Evolutionary conservation across 164 flowering plant species (phyloP).

Genomic region (Taxillus chinensis): DNA sequence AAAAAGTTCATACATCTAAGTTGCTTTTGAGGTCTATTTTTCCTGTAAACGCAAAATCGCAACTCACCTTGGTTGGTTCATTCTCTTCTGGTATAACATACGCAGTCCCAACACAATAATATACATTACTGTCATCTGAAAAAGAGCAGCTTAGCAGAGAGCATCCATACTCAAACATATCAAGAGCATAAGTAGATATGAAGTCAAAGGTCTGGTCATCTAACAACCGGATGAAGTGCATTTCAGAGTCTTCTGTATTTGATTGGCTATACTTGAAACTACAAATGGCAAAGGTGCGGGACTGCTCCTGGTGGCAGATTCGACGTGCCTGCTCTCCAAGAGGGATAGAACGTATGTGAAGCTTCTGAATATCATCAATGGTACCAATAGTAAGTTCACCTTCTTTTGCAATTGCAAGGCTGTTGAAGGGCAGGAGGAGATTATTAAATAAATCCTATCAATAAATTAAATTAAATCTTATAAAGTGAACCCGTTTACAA

Average conservation of each 20-base stretch:
- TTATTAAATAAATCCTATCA: background rate
- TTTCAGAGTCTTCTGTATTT: slow-evolving; percentile 67
- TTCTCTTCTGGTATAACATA: slow-evolving; percentile 92
- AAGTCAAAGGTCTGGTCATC: slow-evolving; percentile 95
- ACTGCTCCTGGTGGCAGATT: slow-evolving; percentile 91
- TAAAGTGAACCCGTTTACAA: too few species aligned
- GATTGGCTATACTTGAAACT: slow-evolving; percentile 68
- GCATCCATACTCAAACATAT: slow-evolving; percentile 81
- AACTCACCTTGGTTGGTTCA: slow-evolving; percentile 78
- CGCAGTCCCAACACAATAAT: slow-evolving; percentile 96
- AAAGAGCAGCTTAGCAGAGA: slow-evolving; percentile 95
- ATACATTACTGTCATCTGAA: slow-evolving; percentile 77
- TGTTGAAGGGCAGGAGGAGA: slow-evolving; percentile 19
- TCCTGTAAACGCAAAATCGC: background rate
- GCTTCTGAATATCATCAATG: slow-evolving; percentile 96
- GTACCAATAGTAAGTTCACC: slow-evolving; percentile 97
- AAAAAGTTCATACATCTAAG: too few species aligned
- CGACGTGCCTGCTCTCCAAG: slow-evolving; percentile 96
- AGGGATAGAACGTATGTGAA: slow-evolving; percentile 93
- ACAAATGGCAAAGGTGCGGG: slow-evolving; percentile 82
- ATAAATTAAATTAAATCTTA: background rate
- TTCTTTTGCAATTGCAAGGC: slow-evolving; percentile 98
- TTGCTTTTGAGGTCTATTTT: background rate
- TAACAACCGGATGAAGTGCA: slow-evolving; percentile 73
- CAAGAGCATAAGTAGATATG: slow-evolving; percentile 75